phyloP scores from a whole-genome alignment of 2,329 filamentous ascomycete species.

The Macroventuria anomochaeta region DNA sequence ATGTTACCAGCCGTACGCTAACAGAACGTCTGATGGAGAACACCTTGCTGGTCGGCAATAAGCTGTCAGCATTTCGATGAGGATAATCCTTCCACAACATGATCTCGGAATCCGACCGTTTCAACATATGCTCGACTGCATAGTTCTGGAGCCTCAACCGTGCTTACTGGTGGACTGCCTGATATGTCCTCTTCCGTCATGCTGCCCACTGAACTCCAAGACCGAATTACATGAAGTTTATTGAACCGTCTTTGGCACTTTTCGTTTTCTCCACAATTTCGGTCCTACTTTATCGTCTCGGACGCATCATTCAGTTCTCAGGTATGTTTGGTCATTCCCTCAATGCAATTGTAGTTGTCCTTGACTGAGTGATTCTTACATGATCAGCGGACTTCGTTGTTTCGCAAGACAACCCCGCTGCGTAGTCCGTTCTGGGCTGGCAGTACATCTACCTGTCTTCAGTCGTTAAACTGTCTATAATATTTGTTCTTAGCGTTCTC shows the following conservation, averaged over 20 bases:
- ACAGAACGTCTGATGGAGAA: neutral
- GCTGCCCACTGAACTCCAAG: neutral
- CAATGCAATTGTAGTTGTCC: neutral
- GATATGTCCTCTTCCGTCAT: neutral
- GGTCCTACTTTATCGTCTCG: neutral
- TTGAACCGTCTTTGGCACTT: neutral
- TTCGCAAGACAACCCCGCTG: neutral
- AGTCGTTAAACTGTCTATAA: neutral
- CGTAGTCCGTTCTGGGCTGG: slow-evolving; percentile 4
- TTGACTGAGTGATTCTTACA: neutral
- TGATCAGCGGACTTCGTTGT: slow-evolving; percentile 2
- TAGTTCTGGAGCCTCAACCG: neutral
- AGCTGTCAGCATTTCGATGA: neutral
- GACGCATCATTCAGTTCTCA: neutral
- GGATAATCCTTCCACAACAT: neutral
- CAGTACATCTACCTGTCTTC: neutral
- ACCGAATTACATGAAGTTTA: neutral
- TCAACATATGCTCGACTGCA: neutral
- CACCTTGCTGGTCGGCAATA: neutral
- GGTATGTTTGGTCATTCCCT: neutral
- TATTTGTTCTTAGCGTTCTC: neutral
- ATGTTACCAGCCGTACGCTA: too few relatives aligned
- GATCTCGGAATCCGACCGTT: slow-evolving; percentile 2
- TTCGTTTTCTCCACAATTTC: neutral
- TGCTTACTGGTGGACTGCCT: slow-evolving; percentile 1